Evolutionary conservation across 2,329 filamentous ascomycete genomes (phyloP), one percentile per base, ranked within the genome.

Genomic region (Aureobasidium sp.): DNA sequence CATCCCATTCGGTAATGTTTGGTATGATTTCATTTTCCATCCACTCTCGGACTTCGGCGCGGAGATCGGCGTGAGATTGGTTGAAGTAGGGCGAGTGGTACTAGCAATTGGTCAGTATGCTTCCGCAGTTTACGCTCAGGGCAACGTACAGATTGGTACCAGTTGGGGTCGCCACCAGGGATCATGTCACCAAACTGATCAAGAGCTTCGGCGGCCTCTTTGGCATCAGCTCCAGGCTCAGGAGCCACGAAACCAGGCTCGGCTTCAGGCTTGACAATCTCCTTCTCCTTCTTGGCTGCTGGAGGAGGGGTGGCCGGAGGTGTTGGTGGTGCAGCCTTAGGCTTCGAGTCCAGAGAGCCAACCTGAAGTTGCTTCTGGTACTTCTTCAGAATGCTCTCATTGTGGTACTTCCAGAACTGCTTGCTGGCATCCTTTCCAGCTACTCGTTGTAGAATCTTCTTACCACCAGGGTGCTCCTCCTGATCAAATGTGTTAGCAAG

Each of bases 31-130:
- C 90, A 62, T 81, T 84, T 65, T 96, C 90, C 62, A 99, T 85
- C 92, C 92, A 99, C 79, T 91, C 84, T 71, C 94, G 89, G 64
- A 97, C 82, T 80, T 99, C 94, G 67, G 86, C 87, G 64, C 94
- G 91, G 55, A 99, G 87, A 57, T 91, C 91, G 62, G 86, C 92
- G 76, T 99, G 94, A 5, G 90, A 87, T 77, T 96, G 88, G 78
- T 97, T 97, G 83, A 88, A 96, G 83, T 97, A 97, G 32, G 93
- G 91, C 1, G 93, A 96, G 79, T 96, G 90, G 77, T 96, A 96
- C 89, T 95, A 9, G n/a, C 67, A 41, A 46, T n/a, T 1, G 9
- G 15, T 63, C 12, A 61, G 58, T 20, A 17, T 1, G 27, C 10
- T 29, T 58, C 17, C n/a, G 53, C 7, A 60, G 47, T n/a, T 26